Percentiles rank a stretch among this genome's conserved stretches.
phyloP scores from a whole-genome alignment of 352 stramenopile species.

The Ochromonadaceae sp. region DNA sequence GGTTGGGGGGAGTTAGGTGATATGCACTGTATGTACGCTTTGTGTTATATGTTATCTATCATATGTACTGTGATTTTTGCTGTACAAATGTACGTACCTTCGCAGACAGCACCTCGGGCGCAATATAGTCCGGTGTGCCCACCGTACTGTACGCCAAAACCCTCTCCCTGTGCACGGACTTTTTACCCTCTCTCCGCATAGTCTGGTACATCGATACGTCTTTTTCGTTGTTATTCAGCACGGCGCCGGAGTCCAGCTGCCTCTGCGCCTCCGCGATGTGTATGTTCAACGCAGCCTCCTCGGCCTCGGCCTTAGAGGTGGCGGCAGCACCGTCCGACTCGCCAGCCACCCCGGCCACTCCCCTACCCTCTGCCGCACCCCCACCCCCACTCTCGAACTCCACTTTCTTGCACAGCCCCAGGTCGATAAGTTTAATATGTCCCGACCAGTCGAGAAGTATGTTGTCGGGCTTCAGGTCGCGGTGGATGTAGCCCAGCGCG shows the following conservation, averaged over 20 bases:
- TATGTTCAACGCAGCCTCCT: too few relatives aligned
- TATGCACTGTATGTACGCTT: constrained; percentile 2
- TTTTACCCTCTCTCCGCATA: background rate
- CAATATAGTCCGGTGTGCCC: constrained; percentile 97
- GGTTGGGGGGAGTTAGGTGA: background rate
- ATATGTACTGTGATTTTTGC: background rate
- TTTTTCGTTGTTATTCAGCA: background rate
- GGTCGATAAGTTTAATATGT: constrained; percentile 97
- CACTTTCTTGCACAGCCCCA: constrained; percentile 60
- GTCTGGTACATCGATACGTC: background rate
- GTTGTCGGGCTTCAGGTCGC: constrained; percentile 91
- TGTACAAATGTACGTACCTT: constrained; percentile 63
- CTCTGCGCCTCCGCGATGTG: background rate
- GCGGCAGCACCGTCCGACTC: constrained; percentile 15
- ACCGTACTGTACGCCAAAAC: constrained; percentile 92
- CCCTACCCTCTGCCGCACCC: too few relatives aligned
- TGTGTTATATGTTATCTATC: background rate
- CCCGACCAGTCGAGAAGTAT: constrained; percentile 88
- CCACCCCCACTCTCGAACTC: constrained; percentile 31
- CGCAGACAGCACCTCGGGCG: constrained; percentile 87
- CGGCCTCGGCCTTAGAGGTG: too few relatives aligned
- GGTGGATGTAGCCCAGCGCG: constrained; percentile 93
- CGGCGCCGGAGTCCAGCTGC: background rate
- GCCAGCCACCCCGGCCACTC: too few relatives aligned
- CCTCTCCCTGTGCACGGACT: constrained; percentile 49